Base-by-base conservation (phyloP, 768 basidiomycete species). In the Xerocomellus intermedius region DNA sequence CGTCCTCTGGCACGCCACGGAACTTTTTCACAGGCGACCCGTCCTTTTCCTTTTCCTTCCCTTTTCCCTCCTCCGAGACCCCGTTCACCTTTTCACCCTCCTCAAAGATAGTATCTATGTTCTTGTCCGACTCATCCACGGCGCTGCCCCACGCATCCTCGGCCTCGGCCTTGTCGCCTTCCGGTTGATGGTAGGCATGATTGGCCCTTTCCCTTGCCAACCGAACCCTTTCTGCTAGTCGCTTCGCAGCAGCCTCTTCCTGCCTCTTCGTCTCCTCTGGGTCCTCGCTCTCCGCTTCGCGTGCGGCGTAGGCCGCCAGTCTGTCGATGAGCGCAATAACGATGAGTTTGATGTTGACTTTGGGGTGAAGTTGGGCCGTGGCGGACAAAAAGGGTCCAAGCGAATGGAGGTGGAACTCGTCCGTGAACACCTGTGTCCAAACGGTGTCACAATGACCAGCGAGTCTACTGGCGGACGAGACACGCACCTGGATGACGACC, bases 271-370 rank as follows among this genome's bases (percentile, higher is more conserved):
- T 91, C 75, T 96, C 94, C 61, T 97, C 96, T 0, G 95, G 94
- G 62, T 93, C 88, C 69, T 98, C 97, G 62, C 76, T 96, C 77
- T 99, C 97, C 0, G 97, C 95, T 73, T 99, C 97, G 2, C 96
- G 84, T 2, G 97, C 96, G 42, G 97, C 97, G 65, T 95, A 98
- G 1, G 94, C 86, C 0, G 97, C 97, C 13, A 99, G 78, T 14
- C 96, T 85, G 73, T 99, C 97, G 62, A 99, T 97, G 28, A 99
- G 81, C 0, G 96, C 92, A 47, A 99, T 99, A 52, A 98, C 97
- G 61, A 99, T 98, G 59, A 89, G 83, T 74, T 99, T 98, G 76
- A 98, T 98, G 74, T 97, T 97, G 65, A 98, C 97, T 69, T 96
- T 93, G 47, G 95, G 94, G 69, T 99, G 97, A 3, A 98, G 81